phyloP scores from a whole-genome alignment of 768 basidiomycete species.

The Dendrothele bispora region DNA sequence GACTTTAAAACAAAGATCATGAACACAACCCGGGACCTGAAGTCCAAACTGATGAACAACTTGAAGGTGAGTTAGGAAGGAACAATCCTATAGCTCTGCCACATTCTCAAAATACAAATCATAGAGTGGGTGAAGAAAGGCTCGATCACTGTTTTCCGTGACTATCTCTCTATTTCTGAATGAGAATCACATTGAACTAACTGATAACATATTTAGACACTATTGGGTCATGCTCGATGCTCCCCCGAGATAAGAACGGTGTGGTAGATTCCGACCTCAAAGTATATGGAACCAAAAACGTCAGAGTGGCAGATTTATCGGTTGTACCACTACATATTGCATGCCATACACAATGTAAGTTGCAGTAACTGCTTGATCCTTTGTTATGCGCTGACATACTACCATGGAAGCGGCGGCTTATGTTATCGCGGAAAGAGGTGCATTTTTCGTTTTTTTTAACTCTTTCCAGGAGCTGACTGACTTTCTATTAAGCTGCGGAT shows the following conservation, averaged over 20 bases:
- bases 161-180: constrained; percentile 4
- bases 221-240: constrained; percentile 51
- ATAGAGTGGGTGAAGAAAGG: constrained; percentile 18
- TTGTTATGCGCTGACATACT: not conserved
- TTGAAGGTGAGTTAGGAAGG: constrained; percentile 22
- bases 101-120: not conserved
- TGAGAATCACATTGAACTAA: constrained; percentile 16
- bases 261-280: constrained; percentile 51
- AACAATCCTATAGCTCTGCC: not conserved
- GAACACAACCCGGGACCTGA: constrained; percentile 34
- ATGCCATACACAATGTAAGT: constrained; percentile 44
- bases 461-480: too few species aligned
- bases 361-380: not conserved
- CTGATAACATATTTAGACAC: constrained; percentile 35
- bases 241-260: constrained; percentile 48
- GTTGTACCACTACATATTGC: constrained; percentile 52
- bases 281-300: constrained; percentile 56
- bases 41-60: constrained; percentile 30
- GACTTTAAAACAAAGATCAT: too few species aligned
- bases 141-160: constrained; percentile 25
- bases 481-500: too few species aligned
- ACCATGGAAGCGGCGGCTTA: constrained; percentile 37
- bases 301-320: constrained; percentile 58
- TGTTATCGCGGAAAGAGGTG: constrained; percentile 49
- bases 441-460: too few species aligned